phyloP scores from a whole-genome alignment of 768 basidiomycete genomes.

The Panellus pusillus region DNA sequence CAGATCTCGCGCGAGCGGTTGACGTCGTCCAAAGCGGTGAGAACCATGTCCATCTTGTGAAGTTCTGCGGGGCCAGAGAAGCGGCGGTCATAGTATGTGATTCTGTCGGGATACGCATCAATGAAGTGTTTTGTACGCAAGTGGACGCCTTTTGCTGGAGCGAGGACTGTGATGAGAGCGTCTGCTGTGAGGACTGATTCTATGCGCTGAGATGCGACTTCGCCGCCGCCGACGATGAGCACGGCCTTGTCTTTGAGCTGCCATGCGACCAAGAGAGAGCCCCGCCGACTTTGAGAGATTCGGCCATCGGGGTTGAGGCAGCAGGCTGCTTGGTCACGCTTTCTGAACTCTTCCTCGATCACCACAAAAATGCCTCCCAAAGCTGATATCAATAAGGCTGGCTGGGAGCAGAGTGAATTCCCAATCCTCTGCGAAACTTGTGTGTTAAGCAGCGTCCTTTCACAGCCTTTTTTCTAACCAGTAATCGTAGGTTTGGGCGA shows the following conservation, averaged over 20 bases:
- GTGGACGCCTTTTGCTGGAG: conserved; percentile 68
- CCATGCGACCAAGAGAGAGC: conserved; percentile 90
- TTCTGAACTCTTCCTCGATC: background rate
- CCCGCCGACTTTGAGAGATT: conserved; percentile 44
- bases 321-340: conserved; percentile 14
- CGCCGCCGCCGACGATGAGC: conserved; percentile 94
- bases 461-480: background rate
- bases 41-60: conserved; percentile 76
- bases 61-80: conserved; percentile 71
- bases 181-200: conserved; percentile 82
- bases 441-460: conserved; percentile 35
- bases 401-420: conserved; percentile 92
- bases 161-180: conserved; percentile 74
- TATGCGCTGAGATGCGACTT: conserved; percentile 86
- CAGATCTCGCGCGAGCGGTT: conserved; percentile 72
- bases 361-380: conserved; percentile 63
- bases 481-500: conserved; percentile 66
- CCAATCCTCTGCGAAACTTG: conserved; percentile 94
- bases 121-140: conserved; percentile 56
- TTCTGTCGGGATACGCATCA: conserved; percentile 45
- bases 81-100: conserved; percentile 70
- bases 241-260: conserved; percentile 83
- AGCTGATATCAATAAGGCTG: conserved; percentile 93
- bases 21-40: conserved; percentile 90
- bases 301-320: conserved; percentile 4